phyloP scores from a whole-genome alignment of 1,284 basidiomycete genomes.

The Rhodotorula glutinis region DNA sequence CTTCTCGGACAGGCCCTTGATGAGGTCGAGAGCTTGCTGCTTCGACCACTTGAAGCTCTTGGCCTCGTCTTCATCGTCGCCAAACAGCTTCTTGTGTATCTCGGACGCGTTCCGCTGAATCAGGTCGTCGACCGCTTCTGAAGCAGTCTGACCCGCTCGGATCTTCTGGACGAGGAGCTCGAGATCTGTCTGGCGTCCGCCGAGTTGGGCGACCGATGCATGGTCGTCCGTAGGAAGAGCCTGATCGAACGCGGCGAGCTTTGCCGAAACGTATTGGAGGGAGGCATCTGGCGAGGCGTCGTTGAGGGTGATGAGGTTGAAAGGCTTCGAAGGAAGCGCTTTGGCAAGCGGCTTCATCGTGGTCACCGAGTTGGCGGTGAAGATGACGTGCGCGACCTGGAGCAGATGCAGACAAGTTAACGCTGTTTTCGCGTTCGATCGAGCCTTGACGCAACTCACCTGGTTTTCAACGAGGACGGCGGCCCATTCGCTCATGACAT shows the following conservation, averaged over 20 bases:
- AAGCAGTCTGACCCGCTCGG: conserved; percentile 65
- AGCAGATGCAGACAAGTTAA: background rate
- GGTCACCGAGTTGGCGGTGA: conserved; percentile 85
- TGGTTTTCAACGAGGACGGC: conserved; percentile 74
- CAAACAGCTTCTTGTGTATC: conserved; percentile 85
- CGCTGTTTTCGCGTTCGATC: background rate
- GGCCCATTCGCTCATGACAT: conserved; percentile 79
- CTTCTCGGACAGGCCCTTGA: conserved; percentile 67
- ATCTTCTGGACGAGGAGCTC: conserved; percentile 85
- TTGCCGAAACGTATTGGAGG: conserved; percentile 74
- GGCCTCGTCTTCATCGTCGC: conserved; percentile 74
- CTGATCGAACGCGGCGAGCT: conserved; percentile 58
- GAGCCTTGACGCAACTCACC: conserved; percentile 50
- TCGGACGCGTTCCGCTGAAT: conserved; percentile 66
- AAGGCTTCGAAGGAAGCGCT: conserved; percentile 83
- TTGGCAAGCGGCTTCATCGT: conserved; percentile 72
- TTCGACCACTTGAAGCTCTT: conserved; percentile 77
- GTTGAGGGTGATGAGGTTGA: conserved; percentile 70
- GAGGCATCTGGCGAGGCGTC: conserved; percentile 83
- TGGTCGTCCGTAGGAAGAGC: conserved; percentile 53
- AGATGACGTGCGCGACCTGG: conserved; percentile 83
- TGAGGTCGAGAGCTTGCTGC: conserved; percentile 81
- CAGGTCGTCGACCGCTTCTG: conserved; percentile 84
- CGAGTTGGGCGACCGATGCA: conserved; percentile 65
- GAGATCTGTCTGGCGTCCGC: conserved; percentile 81